Conservation (phyloP, 257 asterid species). For the Paraleonurus japonicus region DNA sequence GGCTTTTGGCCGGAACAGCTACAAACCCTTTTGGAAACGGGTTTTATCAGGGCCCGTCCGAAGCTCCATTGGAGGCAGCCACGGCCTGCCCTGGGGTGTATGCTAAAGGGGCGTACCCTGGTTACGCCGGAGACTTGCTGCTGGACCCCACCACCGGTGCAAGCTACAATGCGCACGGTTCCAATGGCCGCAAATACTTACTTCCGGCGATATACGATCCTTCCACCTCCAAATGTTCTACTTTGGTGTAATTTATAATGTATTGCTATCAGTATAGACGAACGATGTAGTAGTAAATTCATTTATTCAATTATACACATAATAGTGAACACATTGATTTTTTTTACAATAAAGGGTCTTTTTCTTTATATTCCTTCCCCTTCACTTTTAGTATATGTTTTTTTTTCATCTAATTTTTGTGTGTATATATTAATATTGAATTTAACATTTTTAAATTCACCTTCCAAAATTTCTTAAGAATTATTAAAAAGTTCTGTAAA, state of each 20-base stretch:
- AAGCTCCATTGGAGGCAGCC: slow-evolving; percentile 70
- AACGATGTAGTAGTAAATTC: slow-evolving; percentile 18
- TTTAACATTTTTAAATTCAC: no score
- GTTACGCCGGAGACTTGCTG: slow-evolving; percentile 66
- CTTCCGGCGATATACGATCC: slow-evolving; percentile 73
- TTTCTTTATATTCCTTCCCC: no score
- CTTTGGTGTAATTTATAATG: slow-evolving; percentile 44
- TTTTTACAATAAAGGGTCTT: no score
- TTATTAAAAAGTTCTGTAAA: no score
- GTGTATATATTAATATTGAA: no score
- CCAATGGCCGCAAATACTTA: slow-evolving; percentile 57
- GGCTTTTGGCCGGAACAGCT: slow-evolving; percentile 63
- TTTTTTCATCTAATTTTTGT: no score
- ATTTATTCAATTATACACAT: slow-evolving; percentile 12
- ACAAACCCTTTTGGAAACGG: slow-evolving; percentile 80
- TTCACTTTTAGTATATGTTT: no score
- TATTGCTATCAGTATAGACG: background rate
- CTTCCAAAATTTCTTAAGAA: no score
- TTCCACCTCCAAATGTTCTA: slow-evolving; percentile 51
- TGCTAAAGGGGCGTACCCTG: slow-evolving; percentile 78
- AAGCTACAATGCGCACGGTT: slow-evolving; percentile 75
- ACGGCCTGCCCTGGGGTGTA: slow-evolving; percentile 83
- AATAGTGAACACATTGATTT: background rate
- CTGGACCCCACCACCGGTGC: slow-evolving; percentile 64
- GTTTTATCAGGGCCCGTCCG: slow-evolving; percentile 58